A percentile compares a stretch with the other conserved stretches of the same genome.
Evolutionary conservation across 805 yeast species (phyloP).

Genomic region (Lipomyces starkeyi): DNA sequence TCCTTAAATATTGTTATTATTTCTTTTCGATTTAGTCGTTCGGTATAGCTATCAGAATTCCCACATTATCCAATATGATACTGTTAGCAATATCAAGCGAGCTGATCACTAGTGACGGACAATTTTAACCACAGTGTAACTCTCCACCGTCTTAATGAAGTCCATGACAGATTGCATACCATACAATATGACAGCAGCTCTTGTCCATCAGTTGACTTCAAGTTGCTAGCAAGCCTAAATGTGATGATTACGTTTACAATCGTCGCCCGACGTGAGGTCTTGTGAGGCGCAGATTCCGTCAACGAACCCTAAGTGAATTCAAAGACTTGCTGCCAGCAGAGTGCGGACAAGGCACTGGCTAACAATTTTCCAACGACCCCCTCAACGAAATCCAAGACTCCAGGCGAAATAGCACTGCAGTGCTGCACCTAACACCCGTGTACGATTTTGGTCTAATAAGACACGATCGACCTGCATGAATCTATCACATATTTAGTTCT

Average conservation of each 20-base stretch:
- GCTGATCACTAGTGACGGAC: background rate
- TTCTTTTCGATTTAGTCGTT: background rate
- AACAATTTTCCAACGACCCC: no score
- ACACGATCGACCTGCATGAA: background rate
- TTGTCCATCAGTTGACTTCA: no score
- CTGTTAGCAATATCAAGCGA: background rate
- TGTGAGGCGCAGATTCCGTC: no score
- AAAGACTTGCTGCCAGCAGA: background rate
- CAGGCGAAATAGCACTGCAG: background rate
- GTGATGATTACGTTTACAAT: no score
- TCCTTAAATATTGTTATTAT: no score
- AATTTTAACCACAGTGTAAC: background rate
- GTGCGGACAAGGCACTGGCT: background rate
- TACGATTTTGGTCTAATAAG: background rate
- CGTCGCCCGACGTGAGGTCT: no score
- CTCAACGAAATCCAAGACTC: no score
- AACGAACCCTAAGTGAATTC: no score
- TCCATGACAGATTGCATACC: no score
- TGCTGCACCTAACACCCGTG: background rate
- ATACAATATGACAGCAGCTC: no score
- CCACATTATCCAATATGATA: background rate
- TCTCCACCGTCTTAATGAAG: background rate
- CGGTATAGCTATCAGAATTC: background rate
- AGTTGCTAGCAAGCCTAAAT: background rate
- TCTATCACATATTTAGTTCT: background rate